Conservation (phyloP, 371 early-diverging fungal genomes). For the Rhizopus stolonifer region DNA sequence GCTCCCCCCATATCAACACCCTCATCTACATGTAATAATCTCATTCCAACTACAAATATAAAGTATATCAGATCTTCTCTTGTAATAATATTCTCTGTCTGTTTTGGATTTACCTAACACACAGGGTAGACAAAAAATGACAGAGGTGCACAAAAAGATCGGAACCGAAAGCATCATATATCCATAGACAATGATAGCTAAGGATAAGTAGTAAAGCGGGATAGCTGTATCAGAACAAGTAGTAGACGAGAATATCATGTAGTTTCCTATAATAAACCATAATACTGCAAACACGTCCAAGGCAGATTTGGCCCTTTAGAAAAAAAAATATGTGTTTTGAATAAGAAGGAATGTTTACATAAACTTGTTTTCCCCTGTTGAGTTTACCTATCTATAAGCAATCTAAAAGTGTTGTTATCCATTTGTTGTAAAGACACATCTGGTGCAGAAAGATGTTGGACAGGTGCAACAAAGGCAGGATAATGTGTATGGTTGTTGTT, state of each 20-base stretch:
- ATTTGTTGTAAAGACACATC: constrained; percentile 6
- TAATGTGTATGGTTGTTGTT: constrained; percentile 18
- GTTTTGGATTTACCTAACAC: constrained; percentile 41
- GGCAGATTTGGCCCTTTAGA: constrained; percentile 45
- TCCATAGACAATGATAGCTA: constrained; percentile 63
- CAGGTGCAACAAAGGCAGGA: constrained; percentile 19
- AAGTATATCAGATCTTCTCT: background rate
- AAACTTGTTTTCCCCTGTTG: too few relatives aligned
- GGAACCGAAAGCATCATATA: constrained; percentile 69
- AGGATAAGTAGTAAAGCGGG: constrained; percentile 57
- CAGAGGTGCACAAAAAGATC: constrained; percentile 58
- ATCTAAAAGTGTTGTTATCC: constrained; percentile 11
- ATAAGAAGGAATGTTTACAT: background rate
- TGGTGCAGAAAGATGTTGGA: constrained; percentile 3
- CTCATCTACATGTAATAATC: constrained; percentile 58
- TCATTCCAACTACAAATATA: constrained; percentile 46
- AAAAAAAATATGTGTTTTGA: background rate
- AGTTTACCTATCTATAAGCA: constrained; percentile 32
- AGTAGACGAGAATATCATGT: constrained; percentile 60
- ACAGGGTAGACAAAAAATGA: constrained; percentile 68
- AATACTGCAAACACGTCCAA: constrained; percentile 64
- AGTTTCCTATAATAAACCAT: constrained; percentile 74
- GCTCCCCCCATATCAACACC: constrained; percentile 63
- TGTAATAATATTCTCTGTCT: too few relatives aligned
- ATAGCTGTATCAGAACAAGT: constrained; percentile 55